phyloP scores from a whole-genome alignment of 805 yeast species.

The Candida silvicultrix region DNA sequence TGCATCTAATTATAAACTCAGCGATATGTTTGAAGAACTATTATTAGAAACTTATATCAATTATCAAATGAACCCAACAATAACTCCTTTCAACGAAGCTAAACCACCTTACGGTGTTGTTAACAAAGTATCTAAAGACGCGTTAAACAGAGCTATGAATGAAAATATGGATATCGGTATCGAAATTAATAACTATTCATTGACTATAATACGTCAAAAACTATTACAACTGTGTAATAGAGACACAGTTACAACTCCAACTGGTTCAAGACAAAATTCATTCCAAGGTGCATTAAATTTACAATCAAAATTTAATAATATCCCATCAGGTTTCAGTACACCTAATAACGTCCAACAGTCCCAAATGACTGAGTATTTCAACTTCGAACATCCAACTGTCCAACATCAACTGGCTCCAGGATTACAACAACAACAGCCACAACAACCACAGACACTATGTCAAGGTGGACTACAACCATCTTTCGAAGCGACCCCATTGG shows the following conservation, averaged over 20 bases:
- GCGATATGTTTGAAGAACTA: slow-evolving; percentile 36
- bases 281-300: slow-evolving; percentile 10
- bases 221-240: slow-evolving; percentile 23
- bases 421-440: slow-evolving; percentile 3
- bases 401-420: slow-evolving; percentile 7
- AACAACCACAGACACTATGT: too few species aligned
- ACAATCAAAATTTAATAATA: slow-evolving; percentile 11
- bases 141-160: slow-evolving; percentile 32
- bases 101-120: slow-evolving; percentile 67
- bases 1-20: slow-evolving; percentile 22
- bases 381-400: slow-evolving; percentile 16
- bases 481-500: slow-evolving; percentile 10
- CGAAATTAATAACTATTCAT: slow-evolving; percentile 29
- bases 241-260: slow-evolving; percentile 4
- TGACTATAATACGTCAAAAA: slow-evolving; percentile 32
- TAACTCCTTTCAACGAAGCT: slow-evolving; percentile 60
- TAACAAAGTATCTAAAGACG: slow-evolving; percentile 51
- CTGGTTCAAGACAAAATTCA: slow-evolving; percentile 13
- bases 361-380: slow-evolving; percentile 13
- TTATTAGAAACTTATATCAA: slow-evolving; percentile 41
- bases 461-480: slow-evolving; percentile 15
- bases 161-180: slow-evolving; percentile 30
- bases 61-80: slow-evolving; percentile 48
- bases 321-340: background rate
- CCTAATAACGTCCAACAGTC: background rate